These are phyloP conservation scores for Corylus avellana DNA, from an alignment of 306 rosid species.

Conservation along the genomic window DNA sequence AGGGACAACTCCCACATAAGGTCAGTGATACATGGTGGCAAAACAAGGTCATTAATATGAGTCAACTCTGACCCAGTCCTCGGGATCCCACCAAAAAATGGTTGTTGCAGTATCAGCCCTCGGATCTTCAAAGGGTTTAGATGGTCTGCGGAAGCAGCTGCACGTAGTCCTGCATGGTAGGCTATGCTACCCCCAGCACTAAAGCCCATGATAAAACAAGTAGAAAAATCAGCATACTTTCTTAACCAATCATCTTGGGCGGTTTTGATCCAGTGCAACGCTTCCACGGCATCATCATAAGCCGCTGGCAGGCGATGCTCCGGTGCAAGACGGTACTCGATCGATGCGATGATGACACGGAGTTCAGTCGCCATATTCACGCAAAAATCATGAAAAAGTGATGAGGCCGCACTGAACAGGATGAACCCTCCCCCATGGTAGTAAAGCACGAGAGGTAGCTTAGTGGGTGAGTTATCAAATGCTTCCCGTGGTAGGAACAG, in stretches of 20 bases:
- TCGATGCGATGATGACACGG: slow-evolving; percentile 36
- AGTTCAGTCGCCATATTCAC: slow-evolving; percentile 16
- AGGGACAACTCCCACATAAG: slow-evolving; percentile 48
- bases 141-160: neutral
- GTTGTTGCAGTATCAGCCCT: slow-evolving; percentile 56
- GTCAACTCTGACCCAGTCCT: slow-evolving; percentile 43
- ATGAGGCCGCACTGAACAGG: slow-evolving; percentile 21
- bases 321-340: slow-evolving; percentile 54
- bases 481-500: slow-evolving; percentile 38
- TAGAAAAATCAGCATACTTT: slow-evolving; percentile 36
- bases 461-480: slow-evolving; percentile 20
- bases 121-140: slow-evolving; percentile 20
- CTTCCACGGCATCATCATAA: slow-evolving; percentile 49
- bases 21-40: slow-evolving; percentile 20
- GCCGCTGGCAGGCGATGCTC: slow-evolving; percentile 59
- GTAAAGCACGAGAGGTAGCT: slow-evolving; percentile 45
- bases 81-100: slow-evolving; percentile 44
- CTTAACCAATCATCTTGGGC: slow-evolving; percentile 40
- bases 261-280: slow-evolving; percentile 38
- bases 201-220: slow-evolving; percentile 49
- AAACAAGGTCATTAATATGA: slow-evolving; percentile 10
- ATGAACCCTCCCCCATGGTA: slow-evolving; percentile 57
- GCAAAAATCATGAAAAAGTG: slow-evolving; percentile 36
- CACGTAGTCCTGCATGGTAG: slow-evolving; percentile 39
- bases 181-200: slow-evolving; percentile 61